Percentiles rank a stretch among this genome's conserved stretches.
Conservation (phyloP, 768 basidiomycete genomes). For the Collybia mongolica region DNA sequence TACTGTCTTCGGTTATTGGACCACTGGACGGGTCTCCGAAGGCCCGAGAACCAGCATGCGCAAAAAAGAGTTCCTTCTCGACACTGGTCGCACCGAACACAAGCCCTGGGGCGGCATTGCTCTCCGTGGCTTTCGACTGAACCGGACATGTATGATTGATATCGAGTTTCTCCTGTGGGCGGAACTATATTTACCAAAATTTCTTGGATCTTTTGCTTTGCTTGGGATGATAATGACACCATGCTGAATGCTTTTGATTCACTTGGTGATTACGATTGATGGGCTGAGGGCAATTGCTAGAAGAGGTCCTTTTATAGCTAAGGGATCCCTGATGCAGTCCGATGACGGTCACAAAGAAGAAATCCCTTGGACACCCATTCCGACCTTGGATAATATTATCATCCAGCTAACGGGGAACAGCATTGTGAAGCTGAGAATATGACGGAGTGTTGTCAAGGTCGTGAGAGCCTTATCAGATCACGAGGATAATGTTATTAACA, state of each 20-base stretch:
- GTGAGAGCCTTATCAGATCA: too few species aligned
- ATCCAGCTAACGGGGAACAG: too few species aligned
- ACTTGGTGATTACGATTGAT: too few species aligned
- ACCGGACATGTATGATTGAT: background rate
- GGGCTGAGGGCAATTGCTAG: too few species aligned
- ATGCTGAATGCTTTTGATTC: background rate
- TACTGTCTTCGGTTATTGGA: constrained; percentile 19
- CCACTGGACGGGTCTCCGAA: constrained; percentile 24
- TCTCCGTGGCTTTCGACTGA: constrained; percentile 13
- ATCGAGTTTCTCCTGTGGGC: background rate
- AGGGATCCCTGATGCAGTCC: too few species aligned
- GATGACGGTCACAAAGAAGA: too few species aligned
- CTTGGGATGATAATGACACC: constrained; percentile 1
- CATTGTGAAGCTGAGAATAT: too few species aligned
- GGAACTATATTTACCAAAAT: constrained; percentile 3
- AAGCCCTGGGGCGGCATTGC: constrained; percentile 21
- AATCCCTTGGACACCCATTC: too few species aligned
- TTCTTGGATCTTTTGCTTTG: constrained; percentile 3
- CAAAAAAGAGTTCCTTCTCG: constrained; percentile 26
- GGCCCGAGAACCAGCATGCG: constrained; percentile 17
- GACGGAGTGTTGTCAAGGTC: too few species aligned
- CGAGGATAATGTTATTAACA: too few species aligned
- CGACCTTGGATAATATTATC: too few species aligned
- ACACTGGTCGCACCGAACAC: constrained; percentile 25
- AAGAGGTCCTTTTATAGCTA: too few species aligned